A percentile compares a stretch with the other conserved stretches of the same genome.
Evolutionary conservation across 805 yeast species (phyloP).

Genomic region (Lipomyces orientalis): DNA sequence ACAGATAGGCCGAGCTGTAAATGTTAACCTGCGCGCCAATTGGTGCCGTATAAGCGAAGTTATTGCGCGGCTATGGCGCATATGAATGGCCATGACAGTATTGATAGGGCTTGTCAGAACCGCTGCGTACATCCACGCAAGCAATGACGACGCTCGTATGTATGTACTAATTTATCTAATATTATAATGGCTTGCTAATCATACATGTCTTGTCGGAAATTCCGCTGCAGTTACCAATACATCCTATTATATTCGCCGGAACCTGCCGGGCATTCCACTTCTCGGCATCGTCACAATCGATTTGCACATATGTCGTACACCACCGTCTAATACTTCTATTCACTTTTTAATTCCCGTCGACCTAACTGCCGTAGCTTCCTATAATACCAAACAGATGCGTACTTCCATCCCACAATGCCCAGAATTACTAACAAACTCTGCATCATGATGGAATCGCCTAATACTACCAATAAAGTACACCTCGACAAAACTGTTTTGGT

Average conservation of each 20-base stretch:
- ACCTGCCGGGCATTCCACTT: background rate
- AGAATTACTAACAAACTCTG: conserved; percentile 30
- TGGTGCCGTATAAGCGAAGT: background rate
- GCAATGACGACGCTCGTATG: too few species aligned
- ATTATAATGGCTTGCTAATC: background rate
- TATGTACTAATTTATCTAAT: background rate
- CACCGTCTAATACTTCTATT: background rate
- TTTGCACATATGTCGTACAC: background rate
- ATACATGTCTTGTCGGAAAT: background rate
- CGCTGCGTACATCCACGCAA: too few species aligned
- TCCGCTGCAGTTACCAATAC: background rate
- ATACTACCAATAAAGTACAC: conserved; percentile 34
- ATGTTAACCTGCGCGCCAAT: background rate
- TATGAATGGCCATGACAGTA: background rate
- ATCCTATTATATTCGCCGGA: background rate
- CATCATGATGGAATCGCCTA: conserved; percentile 34
- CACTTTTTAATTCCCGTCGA: background rate
- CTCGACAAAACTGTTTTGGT: conserved; percentile 31
- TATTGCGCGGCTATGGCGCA: background rate
- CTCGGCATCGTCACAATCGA: background rate
- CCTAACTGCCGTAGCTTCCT: conserved; percentile 22
- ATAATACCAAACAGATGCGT: conserved; percentile 25
- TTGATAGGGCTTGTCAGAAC: background rate
- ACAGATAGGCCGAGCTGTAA: background rate
- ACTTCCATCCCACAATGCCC: conserved; percentile 32